Evolutionary conservation across 768 basidiomycete genomes (phyloP), one percentile per base, ranked within the genome.

Genomic region (Asterophora lycoperdoides): DNA sequence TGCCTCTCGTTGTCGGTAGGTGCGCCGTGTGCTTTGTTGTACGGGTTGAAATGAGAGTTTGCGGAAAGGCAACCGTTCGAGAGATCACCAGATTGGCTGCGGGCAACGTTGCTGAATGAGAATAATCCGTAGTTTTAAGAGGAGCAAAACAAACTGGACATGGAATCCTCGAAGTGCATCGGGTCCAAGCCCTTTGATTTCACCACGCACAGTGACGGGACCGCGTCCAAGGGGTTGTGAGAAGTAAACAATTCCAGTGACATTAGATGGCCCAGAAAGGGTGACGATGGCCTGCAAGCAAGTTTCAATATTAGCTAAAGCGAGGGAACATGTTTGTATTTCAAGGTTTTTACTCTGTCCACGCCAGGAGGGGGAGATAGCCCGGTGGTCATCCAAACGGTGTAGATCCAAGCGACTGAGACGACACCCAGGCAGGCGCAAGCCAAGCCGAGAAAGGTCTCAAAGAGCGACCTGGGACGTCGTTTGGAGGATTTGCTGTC

Each of bases 1-100:
- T 91, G 89, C 49, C 88, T 72, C 45, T 62, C 64, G 4, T 56
- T 49, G 56, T 80, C 78, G 8, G 65, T 62, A 8, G 77, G 85
- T 3, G 76, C 84, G 48, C 88, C 88, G 55, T 92, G 90, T 8
- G 68, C 77, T 49, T 75, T 73, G 15, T 66, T 71, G 65, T 73
- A 76, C 0, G 87, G 87, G 69, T 92, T 91, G 74, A 81, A 92
- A 66, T 92, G 89, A 29, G 81, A 56, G 2, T 87, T 86, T 29
- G 89, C 76, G 15, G 86, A 84, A 7, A 68, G 32, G 60, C 87
- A 89, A 1, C 83, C 87, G n/a, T 68, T 62, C 19, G 74, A 76
- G 53, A 83, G 64, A 66, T 92, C 85, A 23, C 89, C 89, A 36
- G 72, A 66, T 60, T 70, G 60, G 46, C 69, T 67, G 55, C 35